Evolutionary conservation across 306 rosid species (phyloP).

Genomic region (Quercus robur): DNA sequence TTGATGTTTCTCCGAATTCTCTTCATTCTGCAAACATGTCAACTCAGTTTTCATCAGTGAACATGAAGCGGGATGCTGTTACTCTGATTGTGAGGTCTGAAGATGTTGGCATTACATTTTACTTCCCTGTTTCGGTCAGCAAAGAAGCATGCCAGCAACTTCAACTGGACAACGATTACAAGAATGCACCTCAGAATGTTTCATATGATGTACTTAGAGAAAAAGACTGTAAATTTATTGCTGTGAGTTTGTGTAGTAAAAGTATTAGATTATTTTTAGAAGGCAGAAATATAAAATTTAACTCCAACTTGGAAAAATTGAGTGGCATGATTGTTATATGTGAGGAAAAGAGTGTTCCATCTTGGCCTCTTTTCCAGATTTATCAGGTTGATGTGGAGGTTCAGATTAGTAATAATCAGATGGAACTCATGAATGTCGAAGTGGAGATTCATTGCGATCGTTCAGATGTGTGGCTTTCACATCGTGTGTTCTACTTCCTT

Average conservation of each 20-base stretch:
- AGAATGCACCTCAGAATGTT: constrained; percentile 25
- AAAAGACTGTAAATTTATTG: constrained; percentile 39
- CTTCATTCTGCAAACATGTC: constrained; percentile 32
- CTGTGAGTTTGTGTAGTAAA: constrained; percentile 46
- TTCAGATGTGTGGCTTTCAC: constrained; percentile 70
- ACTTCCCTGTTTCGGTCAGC: constrained; percentile 56
- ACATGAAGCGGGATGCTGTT: constrained; percentile 31
- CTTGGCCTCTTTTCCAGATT: constrained; percentile 73
- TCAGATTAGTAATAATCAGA: constrained; percentile 26
- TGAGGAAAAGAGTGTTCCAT: constrained; percentile 44
- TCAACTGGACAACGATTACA: constrained; percentile 34
- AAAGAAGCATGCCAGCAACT: constrained; percentile 36
- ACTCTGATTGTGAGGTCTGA: constrained; percentile 41
- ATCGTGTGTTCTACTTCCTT: constrained; percentile 61
- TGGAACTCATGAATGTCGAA: constrained; percentile 27
- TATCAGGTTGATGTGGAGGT: constrained; percentile 46
- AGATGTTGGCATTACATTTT: constrained; percentile 45
- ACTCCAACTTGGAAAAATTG: constrained; percentile 56
- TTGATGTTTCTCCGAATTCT: constrained; percentile 23
- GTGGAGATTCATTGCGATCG: constrained; percentile 58
- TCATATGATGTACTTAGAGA: constrained; percentile 38
- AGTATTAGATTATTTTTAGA: constrained; percentile 42
- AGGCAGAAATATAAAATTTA: constrained; percentile 37
- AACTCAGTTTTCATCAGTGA: constrained; percentile 29
- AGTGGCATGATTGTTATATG: constrained; percentile 44